phyloP scores from a whole-genome alignment of 192 early-diverging fungal species.

The Dissophora globulifera region DNA sequence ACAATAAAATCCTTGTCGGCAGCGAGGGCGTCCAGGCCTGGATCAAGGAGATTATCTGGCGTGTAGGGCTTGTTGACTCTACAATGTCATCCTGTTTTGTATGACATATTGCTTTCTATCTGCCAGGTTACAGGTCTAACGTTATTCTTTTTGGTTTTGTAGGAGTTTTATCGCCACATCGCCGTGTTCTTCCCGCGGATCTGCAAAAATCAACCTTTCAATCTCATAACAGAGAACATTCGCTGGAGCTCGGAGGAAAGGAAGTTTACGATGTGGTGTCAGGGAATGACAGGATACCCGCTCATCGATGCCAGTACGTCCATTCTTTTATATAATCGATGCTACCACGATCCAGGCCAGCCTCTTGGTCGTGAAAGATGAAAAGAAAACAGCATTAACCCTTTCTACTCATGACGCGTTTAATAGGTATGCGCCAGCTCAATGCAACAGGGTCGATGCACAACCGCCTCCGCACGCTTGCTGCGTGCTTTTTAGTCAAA shows the following conservation, averaged over 20 bases:
- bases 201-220: constrained; percentile 68
- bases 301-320: constrained; percentile 71
- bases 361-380: too few relatives aligned
- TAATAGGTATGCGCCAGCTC: constrained; percentile 69
- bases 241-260: constrained; percentile 62
- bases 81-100: too few relatives aligned
- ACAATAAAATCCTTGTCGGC: constrained; percentile 60
- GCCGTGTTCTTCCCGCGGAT: constrained; percentile 67
- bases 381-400: too few relatives aligned
- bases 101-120: too few relatives aligned
- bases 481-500: constrained; percentile 59
- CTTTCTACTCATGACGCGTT: background rate
- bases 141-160: too few relatives aligned
- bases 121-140: too few relatives aligned
- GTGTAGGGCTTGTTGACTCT: constrained; percentile 21
- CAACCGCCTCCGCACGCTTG: constrained; percentile 72
- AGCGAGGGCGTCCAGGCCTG: constrained; percentile 62
- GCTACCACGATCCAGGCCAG: too few relatives aligned
- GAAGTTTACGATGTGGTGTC: constrained; percentile 65
- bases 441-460: constrained; percentile 70
- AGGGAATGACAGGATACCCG: constrained; percentile 73
- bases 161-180: constrained; percentile 73
- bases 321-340: too few relatives aligned
- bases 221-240: constrained; percentile 58
- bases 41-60: constrained; percentile 73